Evolutionary conservation across 2,329 filamentous ascomycete species (phyloP).

Genomic region (Colletotrichum sp.): DNA sequence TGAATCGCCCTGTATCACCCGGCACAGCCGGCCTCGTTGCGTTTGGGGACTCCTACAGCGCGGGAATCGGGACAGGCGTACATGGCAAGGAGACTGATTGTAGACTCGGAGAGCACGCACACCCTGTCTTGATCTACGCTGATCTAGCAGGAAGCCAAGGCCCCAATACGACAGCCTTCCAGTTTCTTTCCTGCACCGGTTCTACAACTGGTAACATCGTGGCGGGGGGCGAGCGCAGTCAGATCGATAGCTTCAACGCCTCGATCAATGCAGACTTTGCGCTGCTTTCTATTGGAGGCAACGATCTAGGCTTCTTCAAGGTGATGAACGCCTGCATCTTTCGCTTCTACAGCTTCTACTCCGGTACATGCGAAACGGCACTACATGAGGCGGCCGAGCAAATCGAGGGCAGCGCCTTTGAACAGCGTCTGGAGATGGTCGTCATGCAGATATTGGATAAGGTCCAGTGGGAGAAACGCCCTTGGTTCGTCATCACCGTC

Average conservation of each 20-base stretch:
- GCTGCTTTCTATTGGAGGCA: constrained; percentile 52
- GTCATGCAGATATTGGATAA: constrained; percentile 49
- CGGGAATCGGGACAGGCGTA: constrained; percentile 51
- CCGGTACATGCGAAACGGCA: constrained; percentile 47
- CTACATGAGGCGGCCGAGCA: constrained; percentile 37
- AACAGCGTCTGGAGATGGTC: constrained; percentile 40
- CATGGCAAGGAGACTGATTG: constrained; percentile 46
- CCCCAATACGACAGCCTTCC: constrained; percentile 36
- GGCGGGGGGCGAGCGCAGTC: constrained; percentile 37
- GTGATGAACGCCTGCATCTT: constrained; percentile 57
- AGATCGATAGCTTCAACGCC: constrained; percentile 46
- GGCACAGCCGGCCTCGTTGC: constrained; percentile 36
- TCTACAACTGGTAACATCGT: constrained; percentile 46
- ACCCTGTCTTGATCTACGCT: constrained; percentile 42
- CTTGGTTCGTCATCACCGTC: constrained; percentile 46
- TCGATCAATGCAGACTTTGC: constrained; percentile 45
- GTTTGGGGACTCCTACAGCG: constrained; percentile 52
- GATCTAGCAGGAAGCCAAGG: constrained; percentile 36
- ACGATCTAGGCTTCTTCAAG: constrained; percentile 55
- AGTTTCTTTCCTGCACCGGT: constrained; percentile 53
- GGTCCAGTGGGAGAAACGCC: constrained; percentile 48
- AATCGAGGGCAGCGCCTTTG: constrained; percentile 40
- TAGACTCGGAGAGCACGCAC: constrained; percentile 45
- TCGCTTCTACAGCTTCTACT: constrained; percentile 53
- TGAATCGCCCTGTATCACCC: background rate